These are phyloP conservation scores for Starmerella floricola DNA, from an alignment of 805 yeast genomes.

Conservation along the genomic window DNA sequence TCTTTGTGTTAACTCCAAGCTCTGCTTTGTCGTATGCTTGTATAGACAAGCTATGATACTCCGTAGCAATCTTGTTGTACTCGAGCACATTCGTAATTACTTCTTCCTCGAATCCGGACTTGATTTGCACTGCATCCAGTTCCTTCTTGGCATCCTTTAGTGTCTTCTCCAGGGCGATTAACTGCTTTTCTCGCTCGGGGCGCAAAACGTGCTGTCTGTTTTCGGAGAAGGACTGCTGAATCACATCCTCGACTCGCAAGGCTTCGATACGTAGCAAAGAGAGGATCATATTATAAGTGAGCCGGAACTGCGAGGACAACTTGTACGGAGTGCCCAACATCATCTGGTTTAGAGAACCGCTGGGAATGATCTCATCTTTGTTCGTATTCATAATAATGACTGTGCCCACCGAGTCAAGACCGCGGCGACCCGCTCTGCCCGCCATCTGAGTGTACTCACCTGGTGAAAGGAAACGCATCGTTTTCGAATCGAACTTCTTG, in stretches of 20 bases:
- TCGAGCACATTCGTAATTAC: background rate
- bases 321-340: constrained; percentile 84
- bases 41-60: background rate
- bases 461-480: constrained; percentile 69
- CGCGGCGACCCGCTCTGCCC: constrained; percentile 97
- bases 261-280: constrained; percentile 89
- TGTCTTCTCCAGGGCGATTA: constrained; percentile 28
- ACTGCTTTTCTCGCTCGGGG: constrained; percentile 70
- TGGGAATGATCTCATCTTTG: constrained; percentile 25
- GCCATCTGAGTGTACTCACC: constrained; percentile 99
- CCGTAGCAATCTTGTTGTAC: background rate
- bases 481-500: constrained; percentile 82
- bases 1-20: background rate
- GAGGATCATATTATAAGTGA: constrained; percentile 88
- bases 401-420: constrained; percentile 84
- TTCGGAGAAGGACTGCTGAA: constrained; percentile 88
- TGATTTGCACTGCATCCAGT: background rate
- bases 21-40: background rate
- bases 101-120: background rate
- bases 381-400: constrained; percentile 72
- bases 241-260: constrained; percentile 93
- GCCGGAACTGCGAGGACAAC: constrained; percentile 78
- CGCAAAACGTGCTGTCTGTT: constrained; percentile 71
- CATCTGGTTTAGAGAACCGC: constrained; percentile 56
- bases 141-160: background rate